phyloP scores from a whole-genome alignment of 2,329 filamentous ascomycete species.

The Tolypocladium tropicale region DNA sequence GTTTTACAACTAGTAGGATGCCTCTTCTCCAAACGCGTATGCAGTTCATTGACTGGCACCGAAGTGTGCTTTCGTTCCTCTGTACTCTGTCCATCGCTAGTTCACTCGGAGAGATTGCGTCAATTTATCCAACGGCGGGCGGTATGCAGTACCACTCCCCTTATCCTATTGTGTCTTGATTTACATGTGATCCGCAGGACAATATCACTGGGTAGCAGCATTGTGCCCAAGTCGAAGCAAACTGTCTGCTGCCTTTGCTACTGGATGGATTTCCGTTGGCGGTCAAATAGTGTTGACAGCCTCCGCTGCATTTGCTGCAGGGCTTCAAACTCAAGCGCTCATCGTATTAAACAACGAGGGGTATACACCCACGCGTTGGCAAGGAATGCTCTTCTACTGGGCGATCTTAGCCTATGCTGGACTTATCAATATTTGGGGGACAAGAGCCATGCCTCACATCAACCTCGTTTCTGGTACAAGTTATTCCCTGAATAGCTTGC shows the following conservation, averaged over 20 bases:
- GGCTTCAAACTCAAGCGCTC: constrained; percentile 30
- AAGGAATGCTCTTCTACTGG: constrained; percentile 38
- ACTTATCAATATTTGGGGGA: constrained; percentile 31
- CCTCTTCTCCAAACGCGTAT: not conserved
- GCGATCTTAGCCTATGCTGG: constrained; percentile 25
- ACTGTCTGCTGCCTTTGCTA: constrained; percentile 9
- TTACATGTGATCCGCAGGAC: constrained; percentile 15
- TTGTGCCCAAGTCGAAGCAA: constrained; percentile 11
- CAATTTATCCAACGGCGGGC: constrained; percentile 23
- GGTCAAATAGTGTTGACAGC: constrained; percentile 35
- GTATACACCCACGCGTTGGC: constrained; percentile 31
- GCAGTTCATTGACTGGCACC: not conserved
- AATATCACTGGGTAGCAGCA: constrained; percentile 35
- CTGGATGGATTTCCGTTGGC: constrained; percentile 34
- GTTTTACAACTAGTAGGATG: constrained; percentile 30
- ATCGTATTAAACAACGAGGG: constrained; percentile 29
- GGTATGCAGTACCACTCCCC: constrained; percentile 7
- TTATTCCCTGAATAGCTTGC: not conserved
- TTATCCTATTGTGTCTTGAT: not conserved
- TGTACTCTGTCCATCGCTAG: constrained; percentile 26
- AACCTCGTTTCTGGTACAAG: constrained; percentile 17
- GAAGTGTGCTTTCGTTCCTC: constrained; percentile 29
- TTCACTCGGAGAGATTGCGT: constrained; percentile 28
- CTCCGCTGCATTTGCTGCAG: constrained; percentile 34
- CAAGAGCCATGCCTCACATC: constrained; percentile 22